A percentile compares a stretch with the other conserved stretches of the same genome.
Conservation (phyloP, 305 asterid genomes). For the Fraxinus floribunda region DNA sequence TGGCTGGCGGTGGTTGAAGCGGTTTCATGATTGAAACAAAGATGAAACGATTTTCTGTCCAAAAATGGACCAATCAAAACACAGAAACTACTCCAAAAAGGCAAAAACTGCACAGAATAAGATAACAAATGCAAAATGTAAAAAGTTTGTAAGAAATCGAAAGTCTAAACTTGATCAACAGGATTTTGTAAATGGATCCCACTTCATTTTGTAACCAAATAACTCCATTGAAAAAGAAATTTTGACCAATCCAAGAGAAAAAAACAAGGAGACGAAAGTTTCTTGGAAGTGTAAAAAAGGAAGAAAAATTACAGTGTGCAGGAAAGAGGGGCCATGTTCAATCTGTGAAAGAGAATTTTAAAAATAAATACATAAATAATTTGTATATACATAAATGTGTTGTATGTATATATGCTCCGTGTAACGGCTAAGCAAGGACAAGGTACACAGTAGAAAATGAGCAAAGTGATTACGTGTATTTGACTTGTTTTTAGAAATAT, state of each 20-base stretch:
- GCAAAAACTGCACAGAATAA: not conserved
- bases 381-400: too few species aligned
- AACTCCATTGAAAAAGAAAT: constrained; percentile 23
- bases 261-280: constrained; percentile 13
- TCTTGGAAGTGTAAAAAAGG: constrained; percentile 36
- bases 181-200: not conserved
- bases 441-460: not conserved
- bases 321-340: not conserved
- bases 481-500: not conserved
- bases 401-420: not conserved
- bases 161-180: not conserved
- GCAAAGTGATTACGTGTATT: not conserved
- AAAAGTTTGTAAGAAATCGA: not conserved
- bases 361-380: too few species aligned
- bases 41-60: not conserved
- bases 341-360: constrained; percentile 17
- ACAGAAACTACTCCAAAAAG: not conserved
- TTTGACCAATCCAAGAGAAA: constrained; percentile 14
- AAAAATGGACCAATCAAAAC: not conserved
- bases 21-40: constrained; percentile 51
- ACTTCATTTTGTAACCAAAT: not conserved
- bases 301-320: not conserved
- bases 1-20: constrained; percentile 44
- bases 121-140: not conserved
- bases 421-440: not conserved